A percentile compares a stretch with the other conserved stretches of the same genome.
phyloP scores from a whole-genome alignment of 805 yeast species.

The Saccharomycopsis sp. region DNA sequence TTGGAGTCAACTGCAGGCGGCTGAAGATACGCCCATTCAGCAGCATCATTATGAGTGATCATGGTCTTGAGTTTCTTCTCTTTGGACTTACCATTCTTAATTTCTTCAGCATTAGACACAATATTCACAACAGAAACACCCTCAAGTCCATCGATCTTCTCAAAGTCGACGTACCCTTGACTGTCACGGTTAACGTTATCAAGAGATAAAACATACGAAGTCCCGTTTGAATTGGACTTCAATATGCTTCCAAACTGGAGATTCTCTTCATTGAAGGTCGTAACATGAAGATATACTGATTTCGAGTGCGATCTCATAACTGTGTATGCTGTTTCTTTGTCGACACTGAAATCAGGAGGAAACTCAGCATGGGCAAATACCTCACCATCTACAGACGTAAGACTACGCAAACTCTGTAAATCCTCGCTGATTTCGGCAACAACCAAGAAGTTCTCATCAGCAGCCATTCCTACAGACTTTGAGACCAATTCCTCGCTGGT shows the following conservation, averaged over 20 bases:
- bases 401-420: constrained; percentile 48
- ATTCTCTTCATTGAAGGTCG: constrained; percentile 46
- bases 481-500: constrained; percentile 37
- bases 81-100: constrained; percentile 22
- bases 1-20: constrained; percentile 66
- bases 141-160: constrained; percentile 73
- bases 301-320: constrained; percentile 66
- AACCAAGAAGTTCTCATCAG: constrained; percentile 62
- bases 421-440: constrained; percentile 57
- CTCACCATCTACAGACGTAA: constrained; percentile 72
- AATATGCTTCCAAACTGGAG: constrained; percentile 71
- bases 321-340: constrained; percentile 67
- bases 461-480: constrained; percentile 65
- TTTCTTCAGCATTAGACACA: constrained; percentile 50
- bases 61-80: constrained; percentile 58
- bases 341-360: constrained; percentile 57
- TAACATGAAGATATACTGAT: constrained; percentile 76
- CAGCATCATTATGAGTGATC: constrained; percentile 88
- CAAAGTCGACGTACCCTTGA: constrained; percentile 82
- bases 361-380: constrained; percentile 72
- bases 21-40: constrained; percentile 65
- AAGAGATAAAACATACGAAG: constrained; percentile 66
- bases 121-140: constrained; percentile 75
- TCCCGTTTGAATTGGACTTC: constrained; percentile 89
- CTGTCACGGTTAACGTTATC: constrained; percentile 67